Evolutionary conservation across 345 rosid species (phyloP).

Genomic region (Punica granatum): DNA sequence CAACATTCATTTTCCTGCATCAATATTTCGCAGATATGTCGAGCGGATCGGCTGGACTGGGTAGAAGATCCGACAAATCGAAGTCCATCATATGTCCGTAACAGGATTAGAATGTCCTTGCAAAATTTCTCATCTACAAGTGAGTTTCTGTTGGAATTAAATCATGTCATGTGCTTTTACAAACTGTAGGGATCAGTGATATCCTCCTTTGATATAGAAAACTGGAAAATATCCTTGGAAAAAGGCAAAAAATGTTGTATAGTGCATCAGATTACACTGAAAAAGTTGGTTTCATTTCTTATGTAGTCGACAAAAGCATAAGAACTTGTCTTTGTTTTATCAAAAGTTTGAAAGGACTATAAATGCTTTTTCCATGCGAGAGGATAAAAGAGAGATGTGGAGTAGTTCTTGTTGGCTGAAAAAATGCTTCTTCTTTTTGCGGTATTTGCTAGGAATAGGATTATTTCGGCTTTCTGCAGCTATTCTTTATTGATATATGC

Average conservation of each 20-base stretch:
- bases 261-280: not conserved
- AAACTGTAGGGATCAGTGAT: not conserved
- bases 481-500: not conserved
- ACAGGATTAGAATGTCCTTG: conserved; percentile 70
- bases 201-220: not conserved
- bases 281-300: not conserved
- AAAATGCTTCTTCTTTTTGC: not conserved
- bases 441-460: not conserved
- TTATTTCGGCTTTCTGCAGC: not conserved
- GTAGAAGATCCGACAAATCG: conserved; percentile 89
- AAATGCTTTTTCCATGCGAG: not conserved
- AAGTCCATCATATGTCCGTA: conserved; percentile 66
- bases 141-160: conserved; percentile 19
- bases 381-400: not conserved
- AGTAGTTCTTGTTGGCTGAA: conserved; percentile 2
- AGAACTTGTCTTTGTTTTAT: not conserved
- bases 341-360: not conserved
- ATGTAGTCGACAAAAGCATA: not conserved
- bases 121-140: conserved; percentile 44
- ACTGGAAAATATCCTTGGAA: not conserved
- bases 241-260: not conserved
- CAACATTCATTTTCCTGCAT: conserved; percentile 1
- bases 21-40: conserved; percentile 52
- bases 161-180: not conserved
- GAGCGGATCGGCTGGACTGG: conserved; percentile 41